phyloP scores from a whole-genome alignment of 2,329 filamentous ascomycete genomes.

The Nothopassalora personata region DNA sequence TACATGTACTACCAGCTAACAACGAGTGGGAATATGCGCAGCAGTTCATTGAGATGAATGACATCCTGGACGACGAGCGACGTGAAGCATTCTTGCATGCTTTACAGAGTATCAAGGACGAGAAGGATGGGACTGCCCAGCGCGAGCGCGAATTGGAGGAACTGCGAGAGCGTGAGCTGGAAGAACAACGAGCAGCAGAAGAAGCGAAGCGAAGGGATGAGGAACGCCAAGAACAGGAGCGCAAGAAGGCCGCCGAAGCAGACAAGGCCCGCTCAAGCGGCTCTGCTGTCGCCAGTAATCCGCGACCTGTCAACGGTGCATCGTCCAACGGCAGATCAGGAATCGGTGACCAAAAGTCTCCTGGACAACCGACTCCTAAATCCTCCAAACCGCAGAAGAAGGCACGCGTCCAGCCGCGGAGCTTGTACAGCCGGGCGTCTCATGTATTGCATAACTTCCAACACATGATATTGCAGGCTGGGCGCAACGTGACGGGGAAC shows the following conservation, averaged over 20 bases:
- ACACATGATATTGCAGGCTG: conserved; percentile 35
- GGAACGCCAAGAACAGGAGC: conserved; percentile 32
- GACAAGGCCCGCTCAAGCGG: conserved; percentile 17
- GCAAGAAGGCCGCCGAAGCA: conserved; percentile 26
- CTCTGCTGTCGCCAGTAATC: conserved; percentile 3
- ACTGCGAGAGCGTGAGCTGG: conserved; percentile 47
- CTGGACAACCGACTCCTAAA: conserved; percentile 16
- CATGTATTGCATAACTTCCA: conserved; percentile 43
- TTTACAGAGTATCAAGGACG: conserved; percentile 75
- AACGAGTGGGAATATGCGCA: conserved; percentile 93
- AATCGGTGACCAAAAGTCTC: conserved; percentile 6
- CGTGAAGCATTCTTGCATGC: conserved; percentile 85
- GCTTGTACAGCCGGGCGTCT: conserved; percentile 24
- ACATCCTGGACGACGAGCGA: conserved; percentile 85
- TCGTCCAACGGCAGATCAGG: conserved; percentile 1
- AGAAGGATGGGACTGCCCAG: conserved; percentile 67
- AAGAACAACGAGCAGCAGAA: conserved; percentile 31
- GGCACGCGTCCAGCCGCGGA: conserved; percentile 14
- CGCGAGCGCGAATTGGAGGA: conserved; percentile 56
- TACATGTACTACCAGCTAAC: conserved; percentile 90
- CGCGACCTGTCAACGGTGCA: conserved; percentile 6
- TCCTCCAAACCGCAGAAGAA: conserved; percentile 18
- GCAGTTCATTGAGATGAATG: conserved; percentile 81
- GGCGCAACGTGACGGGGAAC: conserved; percentile 49
- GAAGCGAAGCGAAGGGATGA: conserved; percentile 24